Evolutionary conservation across 139 green algal species (phyloP), one percentile per base, ranked within the genome.

Genomic region (Chlamydomonas asymmetrica): DNA sequence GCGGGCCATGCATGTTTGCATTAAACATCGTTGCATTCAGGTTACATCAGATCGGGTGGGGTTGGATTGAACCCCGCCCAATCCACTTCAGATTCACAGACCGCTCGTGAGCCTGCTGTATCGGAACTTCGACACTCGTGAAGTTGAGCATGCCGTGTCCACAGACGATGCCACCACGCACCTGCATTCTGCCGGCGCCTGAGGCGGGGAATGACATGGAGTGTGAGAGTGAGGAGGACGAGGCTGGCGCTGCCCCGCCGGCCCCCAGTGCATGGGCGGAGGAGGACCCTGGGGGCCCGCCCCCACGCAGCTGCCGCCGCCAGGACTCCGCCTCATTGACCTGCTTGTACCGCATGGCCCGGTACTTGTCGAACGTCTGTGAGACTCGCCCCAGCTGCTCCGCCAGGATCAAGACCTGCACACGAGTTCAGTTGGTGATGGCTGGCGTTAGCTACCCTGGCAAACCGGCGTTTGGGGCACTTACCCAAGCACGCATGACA

Each of bases 391-490:
- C 73, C 61, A 97, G 75, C 27, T 74, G 80, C 85, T 97, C 92
- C 3, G 78, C 88, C 27, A 97, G 80, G 16, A 91, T 89, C 38
- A 97, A 76, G 45, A 96, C 91, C 83, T 92, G 76, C 2, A 20
- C 20, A 2, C 2, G 40, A 37, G 40, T 8, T 1, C 1, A 13
- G 62, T 35, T 32, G 7, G 61, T 48, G 61, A 29, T 32, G 35
- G 61, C 27, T 23, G 35, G 35, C 27, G 61, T 10, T 3, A 35
- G 34, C 2, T 5, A 9, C 6, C 23, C 16, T 49, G 60, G 16
- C n/a, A n/a, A n/a, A n/a, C n/a, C n/a, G n/a, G n/a, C n/a, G n/a
- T n/a, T n/a, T n/a, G n/a, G n/a, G n/a, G n/a, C n/a, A n/a, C n/a
- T n/a, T n/a, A n/a, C n/a, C n/a, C n/a, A n/a, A n/a, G n/a, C n/a